Evolutionary conservation across 1,139 yeast species (phyloP), one percentile per base, ranked within the genome.

Genomic region (Nakaseomyces uthaithaninus): DNA sequence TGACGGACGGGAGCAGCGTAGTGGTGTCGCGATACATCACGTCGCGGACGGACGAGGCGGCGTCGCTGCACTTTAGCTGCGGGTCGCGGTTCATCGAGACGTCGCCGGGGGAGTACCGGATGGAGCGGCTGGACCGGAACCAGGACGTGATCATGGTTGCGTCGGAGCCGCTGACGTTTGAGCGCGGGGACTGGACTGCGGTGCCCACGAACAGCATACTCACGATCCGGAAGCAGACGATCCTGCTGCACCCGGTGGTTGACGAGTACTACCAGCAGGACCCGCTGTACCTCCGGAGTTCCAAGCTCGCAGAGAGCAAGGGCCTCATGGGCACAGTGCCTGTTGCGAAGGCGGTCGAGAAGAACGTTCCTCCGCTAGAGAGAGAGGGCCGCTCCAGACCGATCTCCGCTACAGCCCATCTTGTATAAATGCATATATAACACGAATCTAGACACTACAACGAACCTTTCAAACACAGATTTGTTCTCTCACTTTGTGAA

Each of bases 141-240:
- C 97, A 89, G 59, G 91, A 86, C 60, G 91, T 91, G 27, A 81
- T 91, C n/a, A 83, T 91, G 78, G 86, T 91, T 34, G 95, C 98
- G 2, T 81, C 94, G 26, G 98, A 91, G 57, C 98, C 98, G 0
- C 69, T 91, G 44, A 91, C 98, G 0, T 91, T 91, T 62, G 97
- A 91, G 65, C 68, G 98, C 43, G 91, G 91, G 30, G 98, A 91
- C 64, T 91, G 98, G 98, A 83, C 91, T 44, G 81, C 95, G 14
- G 94, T 91, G 1, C 98, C 97, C 2, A 82, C 97, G 3, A 91
- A 91, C 60, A 82, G 96, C 2, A 66, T 81, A 3, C 62, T 91
- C n/a, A 83, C 95, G 1, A 80, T 91, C 45, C 80, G 80, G 48
- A 80, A 76, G 42, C 94, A 87, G 56, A 85, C 94, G 1, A 94